Evolutionary conservation across 2,329 filamentous ascomycete species (phyloP).

Genomic region (Ascochyta rabiei): DNA sequence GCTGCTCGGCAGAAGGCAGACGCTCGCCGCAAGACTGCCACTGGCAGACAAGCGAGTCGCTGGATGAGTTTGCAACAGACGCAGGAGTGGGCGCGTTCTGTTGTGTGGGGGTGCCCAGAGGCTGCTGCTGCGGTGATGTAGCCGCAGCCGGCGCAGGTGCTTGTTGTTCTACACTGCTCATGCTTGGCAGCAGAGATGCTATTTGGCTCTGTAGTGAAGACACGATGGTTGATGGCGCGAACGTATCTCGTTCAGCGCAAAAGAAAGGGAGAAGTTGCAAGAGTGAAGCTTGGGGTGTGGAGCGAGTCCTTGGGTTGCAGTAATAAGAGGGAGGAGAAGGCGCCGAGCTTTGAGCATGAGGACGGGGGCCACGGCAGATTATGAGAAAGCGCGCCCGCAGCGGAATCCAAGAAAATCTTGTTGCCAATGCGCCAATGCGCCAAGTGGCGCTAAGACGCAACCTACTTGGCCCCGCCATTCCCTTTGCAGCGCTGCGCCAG

Average conservation of each 20-base stretch:
- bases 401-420: conserved; percentile 14
- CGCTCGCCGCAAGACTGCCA: conserved; percentile 69
- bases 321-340: conserved; percentile 14
- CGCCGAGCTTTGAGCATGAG: conserved; percentile 14
- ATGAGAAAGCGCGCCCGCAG: conserved; percentile 13
- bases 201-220: conserved; percentile 20
- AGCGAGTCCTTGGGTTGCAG: conserved; percentile 9
- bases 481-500: conserved; percentile 1
- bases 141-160: conserved; percentile 31
- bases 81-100: conserved; percentile 41
- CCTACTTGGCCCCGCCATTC: conserved; percentile 2
- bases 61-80: conserved; percentile 34
- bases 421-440: not conserved
- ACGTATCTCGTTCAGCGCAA: conserved; percentile 20
- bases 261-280: conserved; percentile 7
- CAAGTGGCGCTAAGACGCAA: conserved; percentile 1
- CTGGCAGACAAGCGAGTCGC: conserved; percentile 61
- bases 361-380: conserved; percentile 15
- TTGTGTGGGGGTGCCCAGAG: conserved; percentile 42
- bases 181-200: conserved; percentile 20
- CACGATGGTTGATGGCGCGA: conserved; percentile 19
- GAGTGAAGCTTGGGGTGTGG: conserved; percentile 12
- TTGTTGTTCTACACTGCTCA: conserved; percentile 27
- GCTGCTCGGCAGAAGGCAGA: conserved; percentile 62
- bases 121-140: conserved; percentile 39